These are phyloP conservation scores for Xylariales sp. DNA, from an alignment of 2,329 filamentous ascomycete genomes.

Conservation along the genomic window DNA sequence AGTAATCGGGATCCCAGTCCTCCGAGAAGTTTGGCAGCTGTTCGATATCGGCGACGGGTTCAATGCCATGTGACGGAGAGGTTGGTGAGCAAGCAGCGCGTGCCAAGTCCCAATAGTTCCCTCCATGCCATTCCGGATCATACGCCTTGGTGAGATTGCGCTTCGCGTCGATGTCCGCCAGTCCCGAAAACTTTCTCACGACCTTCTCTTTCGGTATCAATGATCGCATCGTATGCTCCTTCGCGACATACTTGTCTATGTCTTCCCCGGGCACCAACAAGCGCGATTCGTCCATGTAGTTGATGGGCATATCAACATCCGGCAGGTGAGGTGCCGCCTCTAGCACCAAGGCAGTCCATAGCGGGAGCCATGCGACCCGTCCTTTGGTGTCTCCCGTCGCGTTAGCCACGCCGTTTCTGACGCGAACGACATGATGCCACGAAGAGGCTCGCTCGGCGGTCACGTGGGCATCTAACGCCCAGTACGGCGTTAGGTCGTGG, in stretches of 20 bases:
- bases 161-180: conserved; percentile 16
- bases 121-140: conserved; percentile 32
- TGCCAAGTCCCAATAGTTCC: conserved; percentile 45
- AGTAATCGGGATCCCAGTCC: conserved; percentile 22
- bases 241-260: conserved; percentile 38
- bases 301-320: conserved; percentile 52
- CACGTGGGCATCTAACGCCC: conserved; percentile 45
- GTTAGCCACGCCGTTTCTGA: conserved; percentile 39
- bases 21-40: conserved; percentile 22
- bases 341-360: conserved; percentile 45
- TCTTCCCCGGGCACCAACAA: conserved; percentile 49
- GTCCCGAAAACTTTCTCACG: conserved; percentile 32
- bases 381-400: conserved; percentile 34
- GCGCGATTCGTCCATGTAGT: conserved; percentile 46
- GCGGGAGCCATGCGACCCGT: conserved; percentile 39
- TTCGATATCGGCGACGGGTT: conserved; percentile 26
- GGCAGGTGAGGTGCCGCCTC: conserved; percentile 47
- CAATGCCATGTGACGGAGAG: conserved; percentile 37
- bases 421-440: conserved; percentile 42
- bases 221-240: conserved; percentile 33
- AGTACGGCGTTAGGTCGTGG: conserved; percentile 57
- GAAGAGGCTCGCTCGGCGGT: conserved; percentile 34
- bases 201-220: conserved; percentile 32
- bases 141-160: conserved; percentile 13
- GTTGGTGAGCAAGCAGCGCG: conserved; percentile 44